Base-by-base conservation (phyloP, 106 monocot genomes). In the Iris macrosiphon region DNA sequence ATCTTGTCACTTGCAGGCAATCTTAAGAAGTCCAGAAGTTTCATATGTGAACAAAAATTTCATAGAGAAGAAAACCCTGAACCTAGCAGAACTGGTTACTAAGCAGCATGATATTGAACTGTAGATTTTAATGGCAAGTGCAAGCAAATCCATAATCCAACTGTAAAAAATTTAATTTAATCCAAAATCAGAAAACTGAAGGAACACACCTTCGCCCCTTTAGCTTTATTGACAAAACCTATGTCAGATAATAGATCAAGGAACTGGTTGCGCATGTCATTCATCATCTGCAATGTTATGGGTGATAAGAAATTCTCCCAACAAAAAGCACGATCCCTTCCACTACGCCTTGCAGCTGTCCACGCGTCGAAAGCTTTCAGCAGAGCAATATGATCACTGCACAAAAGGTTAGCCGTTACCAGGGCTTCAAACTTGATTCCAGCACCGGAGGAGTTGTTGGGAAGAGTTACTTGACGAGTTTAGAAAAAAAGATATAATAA, bases 261-360 rank as follows among this genome's bases (percentile, higher is more conserved):
- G 55, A 96, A 96, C 55, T 90, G 96, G 46, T 75, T 68, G 45
- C 83, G 74, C 96, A 96, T 90, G 72, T 90, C 89, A 34, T 85
- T 79, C 74, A 90, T 96, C 96, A 96, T 90, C 67, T 96, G 79
- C 64, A 96, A 60, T 35, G 90, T 90, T 12, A 86, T 56, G 16
- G 90, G 96, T 46, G 90, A 96, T 28, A 90, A 71, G 64, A 80
- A 96, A 72, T 90, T 86, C 48, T 96, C 82, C 96, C 96, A 96
- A 65, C 96, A 96, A 52, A 96, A 96, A 47, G 82, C 52, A 22
- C 75, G 89, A 16, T 86, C 96, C 54, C 77, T 66, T 50, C 77
- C 80, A 72, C 45, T 83, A 18, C 75, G 61, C 53, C 80, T 96
- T 40, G 85, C 96, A 63, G 72, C 76, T 56, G 67, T 90, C 96